Conservation (phyloP, 192 early-diverging fungal species). For the Podochytrium sp. region DNA sequence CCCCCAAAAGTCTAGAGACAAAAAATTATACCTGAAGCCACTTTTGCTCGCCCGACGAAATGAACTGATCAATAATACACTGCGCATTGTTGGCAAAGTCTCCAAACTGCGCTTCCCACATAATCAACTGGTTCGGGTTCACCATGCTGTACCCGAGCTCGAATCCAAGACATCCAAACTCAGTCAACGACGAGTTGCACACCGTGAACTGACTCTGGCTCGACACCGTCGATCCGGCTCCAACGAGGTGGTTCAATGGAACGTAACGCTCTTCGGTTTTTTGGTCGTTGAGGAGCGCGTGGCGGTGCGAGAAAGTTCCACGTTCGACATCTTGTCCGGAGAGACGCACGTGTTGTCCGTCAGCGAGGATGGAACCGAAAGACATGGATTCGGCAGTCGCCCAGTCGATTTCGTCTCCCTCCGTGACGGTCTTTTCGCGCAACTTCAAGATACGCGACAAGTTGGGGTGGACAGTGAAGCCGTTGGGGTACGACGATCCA, state of each 20-base stretch:
- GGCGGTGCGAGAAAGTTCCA: constrained; percentile 99
- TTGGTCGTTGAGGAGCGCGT: constrained; percentile 96
- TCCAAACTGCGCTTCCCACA: constrained; percentile 99
- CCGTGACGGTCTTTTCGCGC: constrained; percentile 79
- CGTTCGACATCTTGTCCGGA: constrained; percentile 98
- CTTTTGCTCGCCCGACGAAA: constrained; percentile 94
- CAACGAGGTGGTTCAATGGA: constrained; percentile 85
- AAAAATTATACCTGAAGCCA: constrained; percentile 75
- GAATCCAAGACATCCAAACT: constrained; percentile 94
- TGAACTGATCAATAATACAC: constrained; percentile 98
- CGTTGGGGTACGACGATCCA: constrained; percentile 78
- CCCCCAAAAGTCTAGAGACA: not conserved
- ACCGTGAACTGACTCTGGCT: constrained; percentile 84
- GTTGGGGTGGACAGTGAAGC: constrained; percentile 87
- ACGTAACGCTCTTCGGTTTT: constrained; percentile 80
- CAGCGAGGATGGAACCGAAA: constrained; percentile 87
- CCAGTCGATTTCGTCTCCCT: constrained; percentile 91
- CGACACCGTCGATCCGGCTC: constrained; percentile 54
- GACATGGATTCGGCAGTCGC: constrained; percentile 93
- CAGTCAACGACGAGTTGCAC: constrained; percentile 94
- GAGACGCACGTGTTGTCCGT: constrained; percentile 73
- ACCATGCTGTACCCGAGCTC: constrained; percentile 97
- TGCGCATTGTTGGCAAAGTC: constrained; percentile 98
- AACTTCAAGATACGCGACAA: constrained; percentile 82
- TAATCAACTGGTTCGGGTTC: constrained; percentile 89